phyloP scores from a whole-genome alignment of 2,329 filamentous ascomycete species.

The Sordariomycetes sp. region DNA sequence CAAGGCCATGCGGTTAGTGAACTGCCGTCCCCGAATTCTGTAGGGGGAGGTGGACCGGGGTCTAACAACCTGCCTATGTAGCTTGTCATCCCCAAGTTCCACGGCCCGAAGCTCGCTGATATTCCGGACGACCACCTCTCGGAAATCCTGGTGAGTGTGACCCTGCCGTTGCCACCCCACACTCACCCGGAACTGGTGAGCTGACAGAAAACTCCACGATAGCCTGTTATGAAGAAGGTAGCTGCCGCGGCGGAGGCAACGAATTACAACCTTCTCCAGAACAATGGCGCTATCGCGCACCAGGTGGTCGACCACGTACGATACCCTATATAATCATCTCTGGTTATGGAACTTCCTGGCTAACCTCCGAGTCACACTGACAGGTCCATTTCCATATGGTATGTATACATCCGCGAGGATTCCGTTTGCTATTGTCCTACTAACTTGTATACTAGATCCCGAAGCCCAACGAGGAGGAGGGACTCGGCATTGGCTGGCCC shows the following conservation, averaged over 20 bases:
- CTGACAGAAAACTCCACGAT: background rate
- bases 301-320: constrained; percentile 86
- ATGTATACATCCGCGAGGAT: constrained; percentile 17
- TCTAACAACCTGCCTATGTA: constrained; percentile 20
- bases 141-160: constrained; percentile 61
- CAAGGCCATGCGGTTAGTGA: constrained; percentile 73
- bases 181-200: background rate
- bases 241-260: constrained; percentile 62
- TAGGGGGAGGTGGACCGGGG: background rate
- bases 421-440: constrained; percentile 5
- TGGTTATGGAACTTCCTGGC: background rate
- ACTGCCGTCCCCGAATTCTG: background rate
- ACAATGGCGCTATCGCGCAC: constrained; percentile 86
- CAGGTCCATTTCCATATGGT: constrained; percentile 93
- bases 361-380: background rate
- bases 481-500: constrained; percentile 74
- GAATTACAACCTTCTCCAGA: constrained; percentile 92
- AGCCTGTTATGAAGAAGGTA: constrained; percentile 80
- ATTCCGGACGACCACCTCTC: constrained; percentile 80
- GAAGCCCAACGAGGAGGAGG: constrained; percentile 77
- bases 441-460: constrained; percentile 54
- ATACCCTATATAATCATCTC: constrained; percentile 8
- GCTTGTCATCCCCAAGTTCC: constrained; percentile 94
- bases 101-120: constrained; percentile 83
- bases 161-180: background rate